A percentile compares a stretch with the other conserved stretches of the same genome.
phyloP scores from a whole-genome alignment of 306 rosid species.

The Chamaecrista fasciculata region DNA sequence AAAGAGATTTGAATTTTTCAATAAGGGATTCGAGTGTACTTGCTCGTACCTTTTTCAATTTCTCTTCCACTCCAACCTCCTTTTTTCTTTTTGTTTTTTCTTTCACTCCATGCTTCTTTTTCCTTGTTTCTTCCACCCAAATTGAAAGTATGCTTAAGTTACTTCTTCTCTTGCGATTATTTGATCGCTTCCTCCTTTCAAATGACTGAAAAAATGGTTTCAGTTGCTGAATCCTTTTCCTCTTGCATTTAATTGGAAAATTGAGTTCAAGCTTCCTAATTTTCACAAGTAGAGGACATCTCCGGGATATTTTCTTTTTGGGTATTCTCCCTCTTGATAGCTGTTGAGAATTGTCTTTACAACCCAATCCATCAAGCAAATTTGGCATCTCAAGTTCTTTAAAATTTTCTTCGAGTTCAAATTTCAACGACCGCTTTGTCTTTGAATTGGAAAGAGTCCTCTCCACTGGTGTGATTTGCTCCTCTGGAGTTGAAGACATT shows the following conservation, averaged over 20 bases:
- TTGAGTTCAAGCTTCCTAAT: background rate
- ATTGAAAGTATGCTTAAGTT: background rate
- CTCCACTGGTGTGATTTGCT: background rate
- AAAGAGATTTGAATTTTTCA: background rate
- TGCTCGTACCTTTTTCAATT: background rate
- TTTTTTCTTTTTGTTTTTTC: background rate
- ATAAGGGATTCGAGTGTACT: background rate
- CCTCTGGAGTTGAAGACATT: background rate
- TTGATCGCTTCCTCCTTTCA: conserved; percentile 25
- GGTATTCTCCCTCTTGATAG: background rate
- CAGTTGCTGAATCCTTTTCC: background rate
- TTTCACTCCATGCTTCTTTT: background rate
- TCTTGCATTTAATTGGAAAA: conserved; percentile 15
- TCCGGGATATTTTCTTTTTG: background rate
- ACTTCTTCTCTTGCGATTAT: background rate
- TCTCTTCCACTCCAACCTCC: background rate
- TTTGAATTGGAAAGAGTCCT: background rate
- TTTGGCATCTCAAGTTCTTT: background rate
- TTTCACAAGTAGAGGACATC: background rate
- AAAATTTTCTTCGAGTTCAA: background rate
- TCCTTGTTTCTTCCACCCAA: background rate
- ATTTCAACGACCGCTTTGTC: background rate
- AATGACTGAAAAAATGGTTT: background rate
- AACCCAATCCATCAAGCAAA: conserved; percentile 6
- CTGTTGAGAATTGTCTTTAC: background rate